Evolutionary conservation across 2,329 filamentous ascomycete genomes (phyloP).

Genomic region (Parafenestella ontariensis): DNA sequence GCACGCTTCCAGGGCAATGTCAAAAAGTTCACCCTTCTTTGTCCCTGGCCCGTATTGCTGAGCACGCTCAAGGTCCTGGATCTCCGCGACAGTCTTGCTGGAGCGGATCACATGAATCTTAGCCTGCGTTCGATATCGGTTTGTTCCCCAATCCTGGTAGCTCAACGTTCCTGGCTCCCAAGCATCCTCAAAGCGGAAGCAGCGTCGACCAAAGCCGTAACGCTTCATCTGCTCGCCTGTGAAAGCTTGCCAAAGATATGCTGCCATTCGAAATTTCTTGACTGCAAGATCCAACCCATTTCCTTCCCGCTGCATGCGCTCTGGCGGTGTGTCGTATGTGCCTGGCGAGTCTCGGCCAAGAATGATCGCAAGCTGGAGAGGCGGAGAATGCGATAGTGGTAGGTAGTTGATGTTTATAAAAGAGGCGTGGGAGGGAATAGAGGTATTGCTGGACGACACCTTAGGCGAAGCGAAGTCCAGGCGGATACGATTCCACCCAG

Average conservation of each 20-base stretch:
- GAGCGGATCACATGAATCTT: slow-evolving; percentile 85
- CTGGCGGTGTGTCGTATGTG: slow-evolving; percentile 82
- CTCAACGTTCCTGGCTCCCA: slow-evolving; percentile 87
- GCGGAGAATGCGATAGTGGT: slow-evolving; percentile 77
- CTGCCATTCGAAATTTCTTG: slow-evolving; percentile 91
- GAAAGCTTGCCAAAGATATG: slow-evolving; percentile 96
- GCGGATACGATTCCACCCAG: slow-evolving; percentile 85
- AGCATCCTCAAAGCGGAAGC: slow-evolving; percentile 92
- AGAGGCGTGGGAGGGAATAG: slow-evolving; percentile 75
- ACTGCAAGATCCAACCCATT: slow-evolving; percentile 82
- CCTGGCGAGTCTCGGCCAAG: slow-evolving; percentile 86
- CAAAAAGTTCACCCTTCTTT: slow-evolving; percentile 76
- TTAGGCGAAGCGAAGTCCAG: slow-evolving; percentile 90
- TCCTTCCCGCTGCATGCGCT: slow-evolving; percentile 77
- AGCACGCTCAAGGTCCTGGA: slow-evolving; percentile 77
- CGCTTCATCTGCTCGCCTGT: slow-evolving; percentile 96
- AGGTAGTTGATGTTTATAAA: slow-evolving; percentile 87
- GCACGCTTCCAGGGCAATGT: slow-evolving; percentile 79
- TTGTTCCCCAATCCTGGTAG: slow-evolving; percentile 72
- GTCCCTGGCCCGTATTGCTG: slow-evolving; percentile 77
- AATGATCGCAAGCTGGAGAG: slow-evolving; percentile 87
- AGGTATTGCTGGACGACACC: slow-evolving; percentile 71
- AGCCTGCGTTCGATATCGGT: slow-evolving; percentile 86
- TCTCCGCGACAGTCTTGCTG: slow-evolving; percentile 83
- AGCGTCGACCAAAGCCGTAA: slow-evolving; percentile 82